Evolutionary conservation across 179 eudicot species (phyloP).

Genomic region (Carnegiea gigantea): DNA sequence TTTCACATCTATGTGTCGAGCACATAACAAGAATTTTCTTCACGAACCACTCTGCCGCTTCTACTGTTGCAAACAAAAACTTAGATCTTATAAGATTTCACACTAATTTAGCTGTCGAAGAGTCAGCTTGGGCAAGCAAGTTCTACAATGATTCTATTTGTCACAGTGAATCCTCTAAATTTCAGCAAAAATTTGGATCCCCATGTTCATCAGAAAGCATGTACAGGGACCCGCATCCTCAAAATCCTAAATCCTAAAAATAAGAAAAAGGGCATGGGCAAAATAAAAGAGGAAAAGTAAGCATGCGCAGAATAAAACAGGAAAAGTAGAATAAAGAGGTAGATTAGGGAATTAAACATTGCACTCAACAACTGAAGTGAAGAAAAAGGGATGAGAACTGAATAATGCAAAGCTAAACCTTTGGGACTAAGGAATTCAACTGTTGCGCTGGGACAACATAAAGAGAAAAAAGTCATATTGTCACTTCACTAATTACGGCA

Average conservation of each 20-base stretch:
- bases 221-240: constrained; percentile 16
- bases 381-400: neutral
- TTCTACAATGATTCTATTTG: neutral
- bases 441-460: neutral
- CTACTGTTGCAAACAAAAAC: neutral
- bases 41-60: neutral
- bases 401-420: neutral
- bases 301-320: neutral
- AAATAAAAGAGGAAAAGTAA: neutral
- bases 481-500: neutral
- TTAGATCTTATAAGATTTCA: neutral
- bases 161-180: neutral
- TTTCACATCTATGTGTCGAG: neutral
- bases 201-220: constrained; percentile 1
- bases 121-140: constrained; percentile 3
- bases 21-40: neutral
- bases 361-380: neutral
- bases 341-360: neutral
- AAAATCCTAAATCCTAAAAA: neutral
- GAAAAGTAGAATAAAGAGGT: neutral
- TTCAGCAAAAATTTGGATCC: constrained; percentile 2
- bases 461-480: neutral
- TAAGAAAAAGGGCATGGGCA: neutral
- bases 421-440: neutral
- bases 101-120: neutral